phyloP scores from a whole-genome alignment of 768 basidiomycete species.

The Amanita polypyramis region DNA sequence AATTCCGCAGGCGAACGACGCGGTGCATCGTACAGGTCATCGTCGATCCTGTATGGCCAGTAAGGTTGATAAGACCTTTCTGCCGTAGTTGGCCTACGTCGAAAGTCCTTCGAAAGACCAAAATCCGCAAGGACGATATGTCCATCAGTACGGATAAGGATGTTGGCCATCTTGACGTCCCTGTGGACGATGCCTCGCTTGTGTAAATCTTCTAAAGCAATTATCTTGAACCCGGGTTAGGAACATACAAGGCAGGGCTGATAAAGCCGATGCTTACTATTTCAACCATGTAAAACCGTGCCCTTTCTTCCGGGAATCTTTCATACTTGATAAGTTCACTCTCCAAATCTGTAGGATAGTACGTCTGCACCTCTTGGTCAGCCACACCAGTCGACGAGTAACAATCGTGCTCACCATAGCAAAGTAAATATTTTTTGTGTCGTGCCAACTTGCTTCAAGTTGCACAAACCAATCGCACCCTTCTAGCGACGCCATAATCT shows the following conservation, averaged over 20 bases:
- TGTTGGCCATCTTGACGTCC: conserved; percentile 23
- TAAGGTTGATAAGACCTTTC: conserved; percentile 22
- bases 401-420: conserved; percentile 7
- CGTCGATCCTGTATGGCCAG: conserved; percentile 19
- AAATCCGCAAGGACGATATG: conserved; percentile 24
- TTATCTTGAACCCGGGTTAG: conserved; percentile 13
- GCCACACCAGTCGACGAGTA: neutral
- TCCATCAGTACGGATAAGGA: conserved; percentile 20
- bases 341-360: conserved; percentile 21
- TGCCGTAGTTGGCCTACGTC: conserved; percentile 13
- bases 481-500: conserved; percentile 2
- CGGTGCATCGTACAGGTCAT: conserved; percentile 12
- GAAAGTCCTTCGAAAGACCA: conserved; percentile 21
- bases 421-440: conserved; percentile 10
- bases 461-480: conserved; percentile 8
- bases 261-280: conserved; percentile 16
- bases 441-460: conserved; percentile 11
- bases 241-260: neutral
- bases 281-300: conserved; percentile 25
- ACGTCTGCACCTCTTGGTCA: conserved; percentile 11
- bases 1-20: conserved; percentile 17
- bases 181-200: conserved; percentile 22
- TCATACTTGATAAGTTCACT: conserved; percentile 19
- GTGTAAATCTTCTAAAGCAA: conserved; percentile 21
- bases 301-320: conserved; percentile 13